Base-by-base conservation (phyloP, 148 eudicot genomes). In the Spergularia bocconei region DNA sequence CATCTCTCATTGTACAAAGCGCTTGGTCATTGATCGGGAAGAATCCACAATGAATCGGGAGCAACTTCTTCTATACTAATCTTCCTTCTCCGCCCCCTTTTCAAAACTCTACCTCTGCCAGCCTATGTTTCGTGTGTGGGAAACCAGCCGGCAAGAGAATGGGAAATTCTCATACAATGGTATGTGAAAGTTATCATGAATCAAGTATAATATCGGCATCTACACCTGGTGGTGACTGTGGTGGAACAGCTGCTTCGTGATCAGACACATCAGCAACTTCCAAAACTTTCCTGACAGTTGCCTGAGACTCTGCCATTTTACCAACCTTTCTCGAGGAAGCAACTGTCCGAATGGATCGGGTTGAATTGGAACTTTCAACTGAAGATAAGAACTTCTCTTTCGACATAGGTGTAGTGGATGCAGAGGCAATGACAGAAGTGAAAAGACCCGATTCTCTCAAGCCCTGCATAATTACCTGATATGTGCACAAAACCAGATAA, bases 381-480 rank as follows among this genome's bases (percentile, higher is more conserved):
- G 97, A 83, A 50, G 91, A 82, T 66, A 84, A 79, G 67, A 88
- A 85, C 13, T 84, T 88, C 69, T 86, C 92, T 78, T 85, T 82
- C 10, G 86, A 71, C 63, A 79, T 77, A 44, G 82, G 78, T 67
- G 81, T 77, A 29, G 36, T 29, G 25, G 87, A 83, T 47, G 92
- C 93, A 25, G 93, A 86, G 47, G 84, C 83, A 55, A 93, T 84
- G 12, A 89, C 68, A 33, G 93, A 84, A 77, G 74, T 82, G 75
- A 91, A 91, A 39, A 91, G 80, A 51, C 92, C 97, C 8, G 94
- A 85, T 56, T 91, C 98, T 79, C 89, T 87, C 81, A 91, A 81
- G 48, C 98, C 91, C 77, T 89, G 91, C 75, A 93, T 79, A 63
- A 93, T 91, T 48, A 77, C 91, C 98, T 91, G 84, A 56, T 76